Conservation (phyloP, 805 yeast species). For the Candida sithepensis region DNA sequence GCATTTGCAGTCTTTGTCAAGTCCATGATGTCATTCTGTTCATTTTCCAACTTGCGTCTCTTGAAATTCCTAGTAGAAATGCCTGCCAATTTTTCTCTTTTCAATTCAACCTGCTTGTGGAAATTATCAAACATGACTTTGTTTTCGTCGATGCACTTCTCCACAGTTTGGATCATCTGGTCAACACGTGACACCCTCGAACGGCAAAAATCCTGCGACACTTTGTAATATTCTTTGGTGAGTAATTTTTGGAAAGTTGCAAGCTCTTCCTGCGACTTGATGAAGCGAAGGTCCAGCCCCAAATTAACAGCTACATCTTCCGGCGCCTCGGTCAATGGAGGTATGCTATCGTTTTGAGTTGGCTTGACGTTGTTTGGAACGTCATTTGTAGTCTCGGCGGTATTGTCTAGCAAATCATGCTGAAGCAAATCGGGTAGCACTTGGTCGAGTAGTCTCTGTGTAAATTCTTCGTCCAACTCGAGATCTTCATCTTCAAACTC, state of each 20-base stretch:
- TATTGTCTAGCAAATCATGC: conserved; percentile 3
- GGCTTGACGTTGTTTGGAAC: neutral
- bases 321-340: neutral
- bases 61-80: neutral
- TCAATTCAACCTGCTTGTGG: conserved; percentile 16
- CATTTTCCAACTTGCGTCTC: neutral
- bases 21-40: conserved; percentile 2
- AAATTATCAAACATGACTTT: conserved; percentile 16
- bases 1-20: conserved; percentile 7
- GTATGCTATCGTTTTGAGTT: neutral
- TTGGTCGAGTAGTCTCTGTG: conserved; percentile 8
- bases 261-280: conserved; percentile 9
- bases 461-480: conserved; percentile 3
- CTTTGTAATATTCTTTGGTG: conserved; percentile 29
- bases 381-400: neutral
- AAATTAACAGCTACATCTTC: conserved; percentile 4
- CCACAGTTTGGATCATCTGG: conserved; percentile 30
- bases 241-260: conserved; percentile 19
- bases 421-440: conserved; percentile 10
- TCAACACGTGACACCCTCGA: conserved; percentile 31
- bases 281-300: neutral
- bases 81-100: neutral
- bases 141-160: conserved; percentile 24
- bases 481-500: conserved; percentile 2
- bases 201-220: conserved; percentile 28